Evolutionary conservation across 805 yeast genomes (phyloP), one percentile per base, ranked within the genome.

Genomic region (Metschnikowia lachancei): DNA sequence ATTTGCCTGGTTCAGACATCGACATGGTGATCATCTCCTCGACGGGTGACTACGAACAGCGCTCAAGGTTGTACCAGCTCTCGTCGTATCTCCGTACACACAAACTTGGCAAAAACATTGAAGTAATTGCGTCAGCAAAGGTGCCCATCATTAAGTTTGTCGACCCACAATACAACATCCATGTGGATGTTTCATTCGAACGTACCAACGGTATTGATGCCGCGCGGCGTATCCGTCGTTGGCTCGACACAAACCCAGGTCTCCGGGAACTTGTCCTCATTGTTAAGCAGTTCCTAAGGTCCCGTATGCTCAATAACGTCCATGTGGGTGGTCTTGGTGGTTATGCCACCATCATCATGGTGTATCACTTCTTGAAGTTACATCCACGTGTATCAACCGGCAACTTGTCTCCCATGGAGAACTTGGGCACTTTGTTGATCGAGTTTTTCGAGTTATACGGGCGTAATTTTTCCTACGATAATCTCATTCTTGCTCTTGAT

Each of bases 281-380:
- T 1, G 76, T 92, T 5, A 91, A 94, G 65, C 96, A 87, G 61
- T 92, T 91, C 59, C 72, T 92, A 41, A 73, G 89, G 28, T 81
- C 88, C 1, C 74, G 97, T 57, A 80, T 76, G 47, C 70, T 91
- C 50, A 89, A 90, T 58, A 85, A 87, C 52, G 98, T 92, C 13
- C 95, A 86, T 57, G 82, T 83, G 18, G 99, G 99, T 42, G 98
- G 98, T 0, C 69, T 92, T 5, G 98, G 99, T 35, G 98, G 98
- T 0, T 92, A 85, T 62, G 81, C 97, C 7, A 87, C 88, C n/a
- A 88, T 91, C 36, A 90, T 97, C 58, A 60, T 94, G 60, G 89
- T 86, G 14, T 83, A 82, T 57, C 82, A 92, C 14, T 90, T 91
- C 59, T 65, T 91, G 51, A 77, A 74, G 54, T 69, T 86, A 51